Conservation (phyloP, 2,329 filamentous ascomycete species). For the Arthrocladium fulminans region DNA sequence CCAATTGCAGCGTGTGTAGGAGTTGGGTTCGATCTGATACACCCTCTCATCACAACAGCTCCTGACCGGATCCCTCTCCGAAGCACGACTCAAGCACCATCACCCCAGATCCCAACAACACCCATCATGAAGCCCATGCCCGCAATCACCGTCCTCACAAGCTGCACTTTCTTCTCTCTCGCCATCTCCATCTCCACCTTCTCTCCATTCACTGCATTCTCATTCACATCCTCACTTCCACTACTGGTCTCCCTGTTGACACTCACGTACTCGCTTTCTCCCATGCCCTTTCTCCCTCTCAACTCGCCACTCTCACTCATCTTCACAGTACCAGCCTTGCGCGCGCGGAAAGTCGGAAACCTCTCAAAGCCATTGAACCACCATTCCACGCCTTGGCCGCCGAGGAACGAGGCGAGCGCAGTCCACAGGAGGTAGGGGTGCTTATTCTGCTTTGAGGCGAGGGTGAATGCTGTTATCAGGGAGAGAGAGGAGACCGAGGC, state of each 20-base stretch:
- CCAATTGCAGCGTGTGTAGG: no score
- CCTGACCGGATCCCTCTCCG: background rate
- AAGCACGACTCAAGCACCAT: slow-evolving; percentile 25
- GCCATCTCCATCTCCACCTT: slow-evolving; percentile 37
- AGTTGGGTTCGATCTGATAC: background rate
- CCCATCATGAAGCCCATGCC: slow-evolving; percentile 38
- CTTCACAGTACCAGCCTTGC: slow-evolving; percentile 17
- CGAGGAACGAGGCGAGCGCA: slow-evolving; percentile 49
- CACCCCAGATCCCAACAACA: slow-evolving; percentile 42
- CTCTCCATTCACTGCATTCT: slow-evolving; percentile 38
- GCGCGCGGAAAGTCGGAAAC: slow-evolving; percentile 36
- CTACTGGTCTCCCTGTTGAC: slow-evolving; percentile 13
- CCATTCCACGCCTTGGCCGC: slow-evolving; percentile 51
- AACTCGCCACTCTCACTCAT: slow-evolving; percentile 6
- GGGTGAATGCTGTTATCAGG: slow-evolving; percentile 65
- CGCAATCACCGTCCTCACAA: slow-evolving; percentile 31
- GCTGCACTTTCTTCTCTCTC: slow-evolving; percentile 32
- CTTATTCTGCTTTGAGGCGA: slow-evolving; percentile 64
- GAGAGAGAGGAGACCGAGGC: slow-evolving; percentile 60
- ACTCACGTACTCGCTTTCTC: slow-evolving; percentile 21
- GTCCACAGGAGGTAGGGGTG: slow-evolving; percentile 92
- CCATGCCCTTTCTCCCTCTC: slow-evolving; percentile 10
- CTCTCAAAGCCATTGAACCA: slow-evolving; percentile 62
- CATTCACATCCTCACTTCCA: slow-evolving; percentile 26
- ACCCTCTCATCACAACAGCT: background rate